Base-by-base conservation (phyloP, 805 yeast genomes). In the Candida montana region DNA sequence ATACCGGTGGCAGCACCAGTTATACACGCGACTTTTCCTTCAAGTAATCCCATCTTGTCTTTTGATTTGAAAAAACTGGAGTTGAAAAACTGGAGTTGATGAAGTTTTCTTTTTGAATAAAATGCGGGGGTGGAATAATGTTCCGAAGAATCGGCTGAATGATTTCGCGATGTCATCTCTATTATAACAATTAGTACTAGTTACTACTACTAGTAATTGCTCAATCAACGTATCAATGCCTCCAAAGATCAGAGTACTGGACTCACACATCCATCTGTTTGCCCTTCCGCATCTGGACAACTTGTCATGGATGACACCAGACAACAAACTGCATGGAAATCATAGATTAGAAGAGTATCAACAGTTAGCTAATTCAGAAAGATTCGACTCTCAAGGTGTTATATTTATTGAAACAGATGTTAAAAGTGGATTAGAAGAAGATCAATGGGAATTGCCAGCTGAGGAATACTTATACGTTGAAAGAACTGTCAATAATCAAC, bases 1-100 rank as follows among this genome's bases (percentile, higher is more conserved):
- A 71, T 70, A 7, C 76, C 75, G 10, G 72, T 65, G 35, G 68
- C 65, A 12, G 69, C 75, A 6, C 76, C 75, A 0, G 75, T 71
- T 31, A 71, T 57, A 13, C 64, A 64, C 3, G 64, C 70, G 8
- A 61, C 61, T 48, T 68, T 67, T 5, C 64, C 64, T 35, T 55
- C 39, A 13, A 64, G 61, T 8, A 53, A 31, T 13, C 44, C 31
- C 41, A 44, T 46, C 20, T 21, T 21, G 24, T 21, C 24, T 7
- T 6, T 21, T 6, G 24, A 21, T 21, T n/a, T n/a, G n/a, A n/a
- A n/a, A n/a, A n/a, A n/a, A n/a, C n/a, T n/a, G n/a, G n/a, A n/a
- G n/a, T n/a, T n/a, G n/a, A n/a, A n/a, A n/a, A n/a, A n/a, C n/a
- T n/a, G n/a, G n/a, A n/a, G n/a, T 16, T 3, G n/a, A 31, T 10